phyloP scores from a whole-genome alignment of 257 asterid species.

The Scutellaria baicalensis region DNA sequence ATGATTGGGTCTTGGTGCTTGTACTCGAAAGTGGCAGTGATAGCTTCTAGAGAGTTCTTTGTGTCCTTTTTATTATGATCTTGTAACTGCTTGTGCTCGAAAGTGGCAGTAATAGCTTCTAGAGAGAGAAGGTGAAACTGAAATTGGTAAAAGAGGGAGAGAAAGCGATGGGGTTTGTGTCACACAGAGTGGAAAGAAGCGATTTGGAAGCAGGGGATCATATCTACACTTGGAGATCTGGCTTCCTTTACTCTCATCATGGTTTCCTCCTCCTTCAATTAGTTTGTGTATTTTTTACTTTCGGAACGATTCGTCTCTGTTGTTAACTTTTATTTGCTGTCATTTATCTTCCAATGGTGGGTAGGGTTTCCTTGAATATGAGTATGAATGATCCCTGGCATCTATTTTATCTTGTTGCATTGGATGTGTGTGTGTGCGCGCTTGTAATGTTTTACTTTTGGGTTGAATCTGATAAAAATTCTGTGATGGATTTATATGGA shows the following conservation, averaged over 20 bases:
- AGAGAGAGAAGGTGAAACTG: no score
- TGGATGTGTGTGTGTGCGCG: no score
- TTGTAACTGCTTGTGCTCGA: no score
- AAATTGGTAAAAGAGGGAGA: background rate
- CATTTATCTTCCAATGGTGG: background rate
- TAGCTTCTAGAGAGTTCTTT: no score
- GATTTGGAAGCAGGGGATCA: constrained; percentile 16
- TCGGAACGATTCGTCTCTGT: background rate
- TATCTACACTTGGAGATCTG: constrained; percentile 20
- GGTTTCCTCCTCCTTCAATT: background rate
- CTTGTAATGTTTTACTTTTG: background rate
- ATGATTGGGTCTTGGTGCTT: no score
- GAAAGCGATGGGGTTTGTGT: constrained; percentile 2
- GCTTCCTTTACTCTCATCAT: constrained; percentile 18
- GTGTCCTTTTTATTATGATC: no score
- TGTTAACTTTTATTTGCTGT: background rate
- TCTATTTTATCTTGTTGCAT: no score
- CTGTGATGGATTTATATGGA: background rate
- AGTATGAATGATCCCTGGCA: background rate
- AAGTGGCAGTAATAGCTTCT: background rate
- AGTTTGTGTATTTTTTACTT: background rate
- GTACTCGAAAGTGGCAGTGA: no score
- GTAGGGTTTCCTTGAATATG: background rate
- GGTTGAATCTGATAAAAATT: background rate
- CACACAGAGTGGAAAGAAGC: constrained; percentile 6